Evolutionary conservation across 192 early-diverging fungal species (phyloP), one percentile per base, ranked within the genome.

Genomic region (Martensiomyces pterosporus): DNA sequence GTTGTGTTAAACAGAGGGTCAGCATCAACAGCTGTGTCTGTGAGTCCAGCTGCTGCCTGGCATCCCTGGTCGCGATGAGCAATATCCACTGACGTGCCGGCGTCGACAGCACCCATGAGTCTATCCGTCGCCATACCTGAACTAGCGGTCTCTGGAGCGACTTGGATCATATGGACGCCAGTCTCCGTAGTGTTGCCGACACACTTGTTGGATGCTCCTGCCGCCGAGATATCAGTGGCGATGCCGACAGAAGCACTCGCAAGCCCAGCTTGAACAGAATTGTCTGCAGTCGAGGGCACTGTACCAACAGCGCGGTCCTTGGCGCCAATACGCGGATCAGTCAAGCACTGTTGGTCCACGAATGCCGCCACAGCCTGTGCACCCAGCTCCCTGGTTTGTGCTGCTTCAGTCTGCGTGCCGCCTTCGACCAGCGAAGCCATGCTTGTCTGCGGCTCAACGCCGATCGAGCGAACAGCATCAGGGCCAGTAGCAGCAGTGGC

Each of bases 241-340:
- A 44, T 25, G 9, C 47, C 32, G 12, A 33, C 23, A 9, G 47
- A 36, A 21, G 39, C 33, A 38, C 3, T 42, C 14, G 21, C 34
- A 4, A 16, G 29, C 18, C 19, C 34, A 0, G 49, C 43, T 37
- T 60, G 57, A 4, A 24, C 35, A 12, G 36, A 45, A 7, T 22
- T 16, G 2, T 47, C 19, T 0, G 32, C 21, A 1, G 23, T 24
- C 12, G 22, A 17, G 1, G 49, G 34, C 4, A 10, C 43, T 0
- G 50, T 34, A 24, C 39, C 55, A n/a, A 57, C 49, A 16, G 52
- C 58, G 14, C 39, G 25, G 35, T 50, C 39, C 15, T 40, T 14
- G 9, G 38, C 35, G 3, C 65, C 58, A 32, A 57, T 26, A 7
- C 29, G 19, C 13, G 44, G 58, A 57, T 68, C 58, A 0, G 64